Conservation (phyloP, 2,329 filamentous ascomycete genomes). For the Cercospora sojina region DNA sequence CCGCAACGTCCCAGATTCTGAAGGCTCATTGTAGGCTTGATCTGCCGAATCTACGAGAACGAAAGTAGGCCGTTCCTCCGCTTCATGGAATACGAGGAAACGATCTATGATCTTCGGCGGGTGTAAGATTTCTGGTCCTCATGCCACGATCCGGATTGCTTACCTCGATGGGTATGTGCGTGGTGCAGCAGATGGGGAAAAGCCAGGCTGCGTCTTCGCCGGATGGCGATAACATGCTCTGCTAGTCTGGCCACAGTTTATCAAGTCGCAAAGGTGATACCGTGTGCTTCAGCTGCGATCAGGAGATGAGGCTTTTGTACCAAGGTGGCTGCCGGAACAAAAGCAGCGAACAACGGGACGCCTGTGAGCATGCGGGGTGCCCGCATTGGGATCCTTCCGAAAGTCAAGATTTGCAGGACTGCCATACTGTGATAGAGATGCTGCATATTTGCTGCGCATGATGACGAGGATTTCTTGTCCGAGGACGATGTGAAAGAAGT, state of each 20-base stretch:
- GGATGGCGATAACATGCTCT: background rate
- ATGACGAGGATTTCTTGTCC: background rate
- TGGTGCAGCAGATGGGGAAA: background rate
- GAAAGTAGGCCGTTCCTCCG: background rate
- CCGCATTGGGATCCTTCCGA: background rate
- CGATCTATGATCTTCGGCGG: background rate
- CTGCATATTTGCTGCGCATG: background rate
- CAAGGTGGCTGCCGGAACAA: background rate
- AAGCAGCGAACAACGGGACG: background rate
- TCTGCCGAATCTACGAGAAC: background rate
- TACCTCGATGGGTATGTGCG: background rate
- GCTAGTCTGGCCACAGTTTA: too few relatives aligned
- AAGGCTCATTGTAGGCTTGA: background rate
- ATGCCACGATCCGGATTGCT: background rate
- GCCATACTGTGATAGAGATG: background rate
- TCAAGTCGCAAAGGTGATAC: background rate
- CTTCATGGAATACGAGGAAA: background rate
- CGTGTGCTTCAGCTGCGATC: background rate
- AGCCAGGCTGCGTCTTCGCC: background rate
- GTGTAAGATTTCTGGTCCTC: background rate
- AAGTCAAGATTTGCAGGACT: background rate
- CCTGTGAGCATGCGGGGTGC: background rate
- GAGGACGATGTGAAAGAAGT: background rate
- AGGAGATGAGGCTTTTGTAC: background rate
- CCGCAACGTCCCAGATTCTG: background rate